Evolutionary conservation across 805 yeast genomes (phyloP), one percentile per base, ranked within the genome.

Genomic region (Kodamaea hsintzibuensis): DNA sequence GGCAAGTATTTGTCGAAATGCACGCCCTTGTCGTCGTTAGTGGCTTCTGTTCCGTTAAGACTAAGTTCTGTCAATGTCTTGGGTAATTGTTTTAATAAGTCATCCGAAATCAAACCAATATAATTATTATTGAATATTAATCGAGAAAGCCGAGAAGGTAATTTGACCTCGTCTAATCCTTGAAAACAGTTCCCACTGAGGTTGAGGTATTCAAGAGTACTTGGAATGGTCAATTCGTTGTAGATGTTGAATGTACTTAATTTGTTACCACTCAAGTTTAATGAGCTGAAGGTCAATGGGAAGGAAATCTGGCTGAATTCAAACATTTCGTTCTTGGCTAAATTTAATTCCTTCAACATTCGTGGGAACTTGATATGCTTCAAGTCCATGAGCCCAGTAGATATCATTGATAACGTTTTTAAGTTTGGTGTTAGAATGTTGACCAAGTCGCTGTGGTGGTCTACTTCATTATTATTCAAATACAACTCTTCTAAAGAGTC

Each of bases 401-500:
- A 48, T n/a, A 39, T 43, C 67, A 65, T 59, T 13, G 64, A 59
- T 22, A 65, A 45, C 9, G 44, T 49, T 17, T 51, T 38, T n/a
- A 65, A 48, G 42, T 59, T 60, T 1, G 55, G 53, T 3, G 60
- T 62, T 19, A 65, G 53, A 10, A 62, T 61, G 48, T 60, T 62
- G 49, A 53, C 19, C 19, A 55, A 46, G 43, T 47, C 50, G 33
- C 60, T 55, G 50, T 55, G 48, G 45, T 63, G 57, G 55, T 64
- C 63, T 25, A 65, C 59, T 25, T 58, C 61, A 42, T 64, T 65
- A 53, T 58, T 62, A 54, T 63, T 63, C 37, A 65, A 53, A 7
- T 47, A 44, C 22, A 64, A 42, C 19, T 55, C 57, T 18, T 42
- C 38, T 13, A 65, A 40, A 8, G 58, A 54, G 1, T 49, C 47